Conservation (phyloP, 176 grass and related monocot species). For the Rhynchospora tenuis region DNA sequence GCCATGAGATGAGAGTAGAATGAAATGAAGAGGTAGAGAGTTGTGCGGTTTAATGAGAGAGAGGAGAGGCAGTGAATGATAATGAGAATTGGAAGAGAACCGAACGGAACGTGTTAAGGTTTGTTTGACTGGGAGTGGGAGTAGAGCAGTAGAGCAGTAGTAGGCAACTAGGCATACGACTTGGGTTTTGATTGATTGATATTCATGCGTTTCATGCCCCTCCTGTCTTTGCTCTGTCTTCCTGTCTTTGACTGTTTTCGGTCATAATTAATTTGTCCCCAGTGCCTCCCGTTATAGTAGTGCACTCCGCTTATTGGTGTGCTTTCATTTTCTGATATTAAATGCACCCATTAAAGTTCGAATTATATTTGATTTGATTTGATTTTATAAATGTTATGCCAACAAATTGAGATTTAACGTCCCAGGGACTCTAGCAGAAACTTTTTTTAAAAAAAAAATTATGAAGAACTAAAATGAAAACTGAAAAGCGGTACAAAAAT, state of each 20-base stretch:
- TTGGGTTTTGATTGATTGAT: background rate
- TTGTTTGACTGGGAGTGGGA: background rate
- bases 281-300: background rate
- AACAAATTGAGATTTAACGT: no score
- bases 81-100: background rate
- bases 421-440: no score
- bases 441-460: no score
- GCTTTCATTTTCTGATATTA: no score
- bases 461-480: no score
- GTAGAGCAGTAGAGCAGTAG: no score
- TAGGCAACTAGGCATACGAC: no score
- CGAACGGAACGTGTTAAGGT: background rate
- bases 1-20: conserved; percentile 56
- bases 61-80: background rate
- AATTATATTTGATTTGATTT: no score
- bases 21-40: background rate
- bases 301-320: background rate
- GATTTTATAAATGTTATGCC: no score
- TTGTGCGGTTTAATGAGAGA: background rate
- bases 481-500: background rate
- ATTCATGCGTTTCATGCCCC: background rate
- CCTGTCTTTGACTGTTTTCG: background rate
- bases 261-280: background rate
- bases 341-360: no score
- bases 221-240: background rate